Base-by-base conservation (phyloP, 2,329 filamentous ascomycete species). In the Fusarium subtropicale region DNA sequence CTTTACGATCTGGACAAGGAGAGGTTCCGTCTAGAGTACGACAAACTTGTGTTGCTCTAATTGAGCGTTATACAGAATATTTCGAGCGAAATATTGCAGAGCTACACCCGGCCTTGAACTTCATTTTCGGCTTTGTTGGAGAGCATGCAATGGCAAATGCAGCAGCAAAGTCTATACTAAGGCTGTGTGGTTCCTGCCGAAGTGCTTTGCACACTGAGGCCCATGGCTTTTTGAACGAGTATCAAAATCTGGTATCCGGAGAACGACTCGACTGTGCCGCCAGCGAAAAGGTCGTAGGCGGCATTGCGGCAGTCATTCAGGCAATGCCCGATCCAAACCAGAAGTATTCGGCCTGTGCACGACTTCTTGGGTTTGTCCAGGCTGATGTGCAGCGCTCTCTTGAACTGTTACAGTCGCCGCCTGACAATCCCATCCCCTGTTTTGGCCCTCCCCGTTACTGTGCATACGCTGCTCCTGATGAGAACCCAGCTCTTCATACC, bases 131-230 rank as follows among this genome's bases (percentile, higher is more conserved):
- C 33, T 89, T 91, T 9, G 82, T 95, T 6, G 84, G 86, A 20
- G 88, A 91, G 33, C 80, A 85, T 3, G 80, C 85, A 6, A 82
- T 94, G 45, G 88, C 90, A 11, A 83, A 85, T n/a, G 85, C 87
- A 50, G 91, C 92, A 5, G 92, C 92, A 3, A 91, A 89, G 74
- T 91, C 92, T 0, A 94, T 97, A 36, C 83, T 87, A 33, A 87
- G 87, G 8, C 85, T 96, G 2, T 95, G 92, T 75, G 92, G 89
- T 1, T 91, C 92, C 31, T 96, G 92, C 68, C 87, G 92, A 38
- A 83, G 83, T 28, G 86, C 89, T 53, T 81, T 97, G n/a, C 88
- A 89, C 7, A 80, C 85, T 2, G 90, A 95, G 73, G 84, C 91
- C 5, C 81, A 83, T 51, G 87, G 87, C 1, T 94, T 97, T 74